Conservation (phyloP, 2,329 filamentous ascomycete species). For the Cryoendolithus antarcticus region DNA sequence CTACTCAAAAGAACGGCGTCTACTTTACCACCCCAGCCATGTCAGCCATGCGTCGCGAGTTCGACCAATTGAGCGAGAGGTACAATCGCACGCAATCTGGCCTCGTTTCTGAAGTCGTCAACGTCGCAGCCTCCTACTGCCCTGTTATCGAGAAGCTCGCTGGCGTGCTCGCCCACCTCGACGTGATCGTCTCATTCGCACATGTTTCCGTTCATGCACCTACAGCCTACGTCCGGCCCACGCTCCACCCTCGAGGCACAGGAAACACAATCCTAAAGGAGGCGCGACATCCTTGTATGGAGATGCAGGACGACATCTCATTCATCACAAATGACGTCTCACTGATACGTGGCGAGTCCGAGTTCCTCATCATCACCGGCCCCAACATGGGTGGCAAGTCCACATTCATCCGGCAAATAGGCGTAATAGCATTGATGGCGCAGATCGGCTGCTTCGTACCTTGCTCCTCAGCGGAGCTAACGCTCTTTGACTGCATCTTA, state of each 20-base stretch:
- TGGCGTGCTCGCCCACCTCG: slow-evolving; percentile 78
- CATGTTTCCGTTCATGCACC: slow-evolving; percentile 90
- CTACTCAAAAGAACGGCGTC: slow-evolving; percentile 96
- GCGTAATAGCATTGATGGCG: slow-evolving; percentile 93
- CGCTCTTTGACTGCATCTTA: slow-evolving; percentile 92
- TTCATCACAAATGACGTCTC: slow-evolving; percentile 97
- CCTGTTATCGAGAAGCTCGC: slow-evolving; percentile 85
- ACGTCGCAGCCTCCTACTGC: slow-evolving; percentile 86
- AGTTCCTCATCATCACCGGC: slow-evolving; percentile 92
- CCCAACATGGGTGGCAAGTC: slow-evolving; percentile 99
- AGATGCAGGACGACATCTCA: slow-evolving; percentile 95
- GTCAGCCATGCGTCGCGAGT: slow-evolving; percentile 70
- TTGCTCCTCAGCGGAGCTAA: slow-evolving; percentile 77
- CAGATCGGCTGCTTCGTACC: slow-evolving; percentile 96
- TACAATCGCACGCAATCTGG: slow-evolving; percentile 92
- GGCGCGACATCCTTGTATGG: slow-evolving; percentile 91
- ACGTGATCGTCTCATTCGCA: slow-evolving; percentile 88
- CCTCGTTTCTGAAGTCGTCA: slow-evolving; percentile 82
- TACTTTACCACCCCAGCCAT: slow-evolving; percentile 87
- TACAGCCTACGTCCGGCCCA: slow-evolving; percentile 79
- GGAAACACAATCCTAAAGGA: slow-evolving; percentile 85
- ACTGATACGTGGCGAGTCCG: slow-evolving; percentile 63
- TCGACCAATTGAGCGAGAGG: slow-evolving; percentile 84
- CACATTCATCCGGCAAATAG: slow-evolving; percentile 94
- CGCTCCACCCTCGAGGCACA: slow-evolving; percentile 74